Evolutionary conservation across 2,329 filamentous ascomycete species (phyloP).

Genomic region (Fusarium sp.): DNA sequence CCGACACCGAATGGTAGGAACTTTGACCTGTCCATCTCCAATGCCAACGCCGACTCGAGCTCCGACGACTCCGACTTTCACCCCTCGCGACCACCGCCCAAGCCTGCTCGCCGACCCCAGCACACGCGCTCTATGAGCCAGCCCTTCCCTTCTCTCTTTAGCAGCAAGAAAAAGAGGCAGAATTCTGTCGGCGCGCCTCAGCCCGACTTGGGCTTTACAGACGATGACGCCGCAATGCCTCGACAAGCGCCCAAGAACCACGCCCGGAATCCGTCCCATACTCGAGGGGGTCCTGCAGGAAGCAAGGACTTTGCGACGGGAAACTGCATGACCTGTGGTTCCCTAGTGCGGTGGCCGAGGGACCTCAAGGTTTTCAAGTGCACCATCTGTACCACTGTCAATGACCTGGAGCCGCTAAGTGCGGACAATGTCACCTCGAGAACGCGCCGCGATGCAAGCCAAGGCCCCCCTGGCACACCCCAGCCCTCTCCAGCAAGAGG

Average conservation of each 20-base stretch:
- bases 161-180: conserved; percentile 63
- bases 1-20: conserved; percentile 25
- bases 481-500: conserved; percentile 27
- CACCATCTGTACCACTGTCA: conserved; percentile 83
- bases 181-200: conserved; percentile 48
- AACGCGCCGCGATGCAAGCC: conserved; percentile 37
- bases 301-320: conserved; percentile 70
- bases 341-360: conserved; percentile 79
- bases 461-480: conserved; percentile 16
- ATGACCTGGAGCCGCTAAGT: conserved; percentile 65
- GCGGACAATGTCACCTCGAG: conserved; percentile 33
- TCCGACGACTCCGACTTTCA: conserved; percentile 56
- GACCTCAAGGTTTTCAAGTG: conserved; percentile 79
- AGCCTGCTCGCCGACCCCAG: conserved; percentile 33
- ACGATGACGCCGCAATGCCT: conserved; percentile 45
- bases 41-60: conserved; percentile 51
- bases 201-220: conserved; percentile 45
- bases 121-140: conserved; percentile 74
- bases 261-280: conserved; percentile 33
- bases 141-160: conserved; percentile 77
- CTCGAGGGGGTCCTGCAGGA: conserved; percentile 46
- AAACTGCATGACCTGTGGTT: conserved; percentile 86
- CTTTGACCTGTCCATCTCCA: conserved; percentile 44
- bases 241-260: conserved; percentile 44
- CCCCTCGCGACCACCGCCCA: conserved; percentile 39